A percentile compares a stretch with the other conserved stretches of the same genome.
Evolutionary conservation across 2,329 filamentous ascomycete genomes (phyloP).

Genomic region (Aureobasidium sp.): DNA sequence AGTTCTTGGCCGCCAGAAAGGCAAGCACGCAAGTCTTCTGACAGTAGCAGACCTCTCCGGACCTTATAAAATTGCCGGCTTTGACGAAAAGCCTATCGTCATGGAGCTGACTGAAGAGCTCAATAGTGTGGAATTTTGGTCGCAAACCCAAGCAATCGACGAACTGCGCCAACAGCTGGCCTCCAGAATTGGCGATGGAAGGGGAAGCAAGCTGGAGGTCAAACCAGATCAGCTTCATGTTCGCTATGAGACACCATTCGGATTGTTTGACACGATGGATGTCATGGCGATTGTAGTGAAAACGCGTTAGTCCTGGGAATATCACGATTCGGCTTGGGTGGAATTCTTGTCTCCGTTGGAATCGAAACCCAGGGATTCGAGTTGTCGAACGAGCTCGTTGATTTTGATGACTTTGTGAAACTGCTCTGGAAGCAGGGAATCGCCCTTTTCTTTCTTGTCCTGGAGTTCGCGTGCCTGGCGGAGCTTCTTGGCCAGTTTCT

Average conservation of each 20-base stretch:
- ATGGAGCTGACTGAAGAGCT: conserved; percentile 23
- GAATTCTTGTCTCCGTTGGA: conserved; percentile 58
- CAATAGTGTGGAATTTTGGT: conserved; percentile 25
- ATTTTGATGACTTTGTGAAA: conserved; percentile 97
- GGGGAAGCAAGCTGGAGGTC: conserved; percentile 21
- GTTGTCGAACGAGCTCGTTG: conserved; percentile 79
- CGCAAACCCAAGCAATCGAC: conserved; percentile 22
- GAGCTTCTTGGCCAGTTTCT: conserved; percentile 87
- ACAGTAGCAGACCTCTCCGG: conserved; percentile 7
- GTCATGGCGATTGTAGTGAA: conserved; percentile 17
- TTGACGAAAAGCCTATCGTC: conserved; percentile 14
- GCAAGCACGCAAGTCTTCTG: not conserved
- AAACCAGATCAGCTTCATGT: conserved; percentile 32
- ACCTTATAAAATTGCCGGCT: conserved; percentile 11
- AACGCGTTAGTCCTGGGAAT: not conserved
- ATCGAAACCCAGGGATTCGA: conserved; percentile 79
- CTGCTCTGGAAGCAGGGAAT: conserved; percentile 80
- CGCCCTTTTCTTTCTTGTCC: conserved; percentile 82
- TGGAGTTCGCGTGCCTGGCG: conserved; percentile 86
- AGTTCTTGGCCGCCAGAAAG: not conserved
- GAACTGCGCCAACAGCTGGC: conserved; percentile 20
- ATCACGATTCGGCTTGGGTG: not conserved
- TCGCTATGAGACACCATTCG: conserved; percentile 35
- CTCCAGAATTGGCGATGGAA: not conserved
- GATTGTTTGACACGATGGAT: conserved; percentile 33